Evolutionary conservation across 1,284 basidiomycete species (phyloP), one percentile per base, ranked within the genome.

Genomic region (Cryptococcus floricola): DNA sequence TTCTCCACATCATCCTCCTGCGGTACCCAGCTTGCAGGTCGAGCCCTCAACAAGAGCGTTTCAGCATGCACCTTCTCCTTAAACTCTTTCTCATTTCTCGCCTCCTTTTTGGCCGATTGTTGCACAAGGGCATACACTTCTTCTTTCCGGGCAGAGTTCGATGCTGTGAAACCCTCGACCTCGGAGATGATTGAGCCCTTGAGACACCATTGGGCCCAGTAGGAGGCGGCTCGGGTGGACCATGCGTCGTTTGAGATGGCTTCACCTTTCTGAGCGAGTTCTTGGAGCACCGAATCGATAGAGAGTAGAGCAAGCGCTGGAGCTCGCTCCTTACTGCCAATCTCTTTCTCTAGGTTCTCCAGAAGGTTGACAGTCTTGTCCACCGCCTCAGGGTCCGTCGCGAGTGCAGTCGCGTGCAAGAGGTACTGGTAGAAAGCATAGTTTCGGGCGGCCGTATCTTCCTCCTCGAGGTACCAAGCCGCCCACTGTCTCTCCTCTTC

Each of bases 391-490:
- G 16, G 14, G 12, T 50, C 25, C 14, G 45, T 16, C 16, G 43
- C 9, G 5, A 12, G 8, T 37, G 38, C 48, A 31, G 53, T 50
- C 6, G 48, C 37, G 1, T 58, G 14, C 9, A 73, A 14, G 5
- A 69, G 52, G 52, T 74, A 63, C 19, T 59, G 53, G 58, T 74
- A 72, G 52, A 63, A 72, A 5, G 66, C 66, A 53, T 73, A 75
- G 59, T 75, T 75, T 42, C 65, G 52, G 60, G 48, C 67, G 62
- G 66, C 56, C 48, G 68, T 64, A 14, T 47, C 52, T 50, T 67
- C 61, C 5, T 18, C 44, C n/a, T 51, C 48, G 6, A 72, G 48
- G 8, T 64, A 39, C 7, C n/a, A 37, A 1, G 27, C 38, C 3
- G 63, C 63, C 52, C 63, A 62, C 1, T 59, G 60, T 48, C 65